A percentile compares a stretch with the other conserved stretches of the same genome.
Conservation (phyloP, 176 grass and related monocot species). For the Lolium perenne region DNA sequence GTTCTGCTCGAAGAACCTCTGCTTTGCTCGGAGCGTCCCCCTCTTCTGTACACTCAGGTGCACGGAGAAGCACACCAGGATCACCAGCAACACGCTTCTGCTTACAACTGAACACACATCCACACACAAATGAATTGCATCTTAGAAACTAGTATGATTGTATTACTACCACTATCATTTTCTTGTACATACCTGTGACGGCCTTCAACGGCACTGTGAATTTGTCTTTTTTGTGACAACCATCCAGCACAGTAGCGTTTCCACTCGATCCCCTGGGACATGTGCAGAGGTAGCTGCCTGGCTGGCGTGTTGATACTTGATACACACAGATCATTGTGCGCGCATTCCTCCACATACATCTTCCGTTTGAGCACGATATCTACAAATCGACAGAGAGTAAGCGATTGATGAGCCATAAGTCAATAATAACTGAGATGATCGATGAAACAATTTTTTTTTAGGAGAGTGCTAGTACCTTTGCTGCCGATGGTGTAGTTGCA, state of each 20-base stretch:
- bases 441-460: background rate
- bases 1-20: slow-evolving; percentile 69
- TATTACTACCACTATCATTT: too few relatives aligned
- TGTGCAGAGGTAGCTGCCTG: slow-evolving; percentile 32
- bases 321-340: slow-evolving; percentile 17
- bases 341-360: slow-evolving; percentile 85
- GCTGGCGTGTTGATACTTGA: slow-evolving; percentile 15
- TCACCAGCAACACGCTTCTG: slow-evolving; percentile 47
- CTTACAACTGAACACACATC: slow-evolving; percentile 42
- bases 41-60: slow-evolving; percentile 58
- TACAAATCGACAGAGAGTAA: background rate
- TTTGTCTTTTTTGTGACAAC: slow-evolving; percentile 57
- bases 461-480: slow-evolving; percentile 22
- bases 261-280: slow-evolving; percentile 54
- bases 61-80: slow-evolving; percentile 26
- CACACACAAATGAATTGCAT: background rate
- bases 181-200: slow-evolving; percentile 47
- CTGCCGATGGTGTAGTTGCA: slow-evolving; percentile 71
- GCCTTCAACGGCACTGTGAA: slow-evolving; percentile 58
- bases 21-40: slow-evolving; percentile 54
- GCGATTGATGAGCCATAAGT: background rate
- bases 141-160: background rate
- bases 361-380: slow-evolving; percentile 11
- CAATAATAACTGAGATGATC: background rate
- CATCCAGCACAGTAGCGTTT: slow-evolving; percentile 15